Evolutionary conservation across 2,329 filamentous ascomycete species (phyloP).

Genomic region (Alternaria triticina): DNA sequence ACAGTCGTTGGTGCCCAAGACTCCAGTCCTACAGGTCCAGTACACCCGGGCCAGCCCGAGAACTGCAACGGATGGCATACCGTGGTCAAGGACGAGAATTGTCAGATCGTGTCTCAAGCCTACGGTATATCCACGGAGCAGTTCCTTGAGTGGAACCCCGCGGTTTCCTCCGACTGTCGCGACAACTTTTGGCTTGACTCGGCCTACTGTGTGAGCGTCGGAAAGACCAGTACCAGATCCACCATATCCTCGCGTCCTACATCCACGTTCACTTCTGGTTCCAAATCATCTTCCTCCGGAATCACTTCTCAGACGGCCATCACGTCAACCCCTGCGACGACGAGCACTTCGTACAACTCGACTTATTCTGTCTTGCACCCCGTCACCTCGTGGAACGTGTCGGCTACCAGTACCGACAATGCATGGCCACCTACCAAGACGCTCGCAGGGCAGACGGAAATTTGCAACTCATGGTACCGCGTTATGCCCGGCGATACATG

Average conservation of each 20-base stretch:
- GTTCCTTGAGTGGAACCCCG: not conserved
- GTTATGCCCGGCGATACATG: not conserved
- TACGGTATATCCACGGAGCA: not conserved
- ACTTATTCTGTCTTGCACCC: not conserved
- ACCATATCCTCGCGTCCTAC: not conserved
- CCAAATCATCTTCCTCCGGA: not conserved
- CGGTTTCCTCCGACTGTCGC: not conserved
- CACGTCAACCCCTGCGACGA: not conserved
- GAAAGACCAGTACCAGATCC: not conserved
- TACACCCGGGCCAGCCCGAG: not conserved
- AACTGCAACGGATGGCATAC: constrained; percentile 2
- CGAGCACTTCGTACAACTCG: not conserved
- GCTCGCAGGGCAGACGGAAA: not conserved
- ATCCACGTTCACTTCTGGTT: not conserved
- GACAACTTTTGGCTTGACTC: not conserved
- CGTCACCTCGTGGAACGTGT: not conserved
- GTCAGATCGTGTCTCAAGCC: not conserved
- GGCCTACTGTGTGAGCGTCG: not conserved
- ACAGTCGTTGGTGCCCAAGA: not conserved
- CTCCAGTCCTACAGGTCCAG: not conserved
- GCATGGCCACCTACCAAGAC: not conserved
- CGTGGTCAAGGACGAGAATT: not conserved
- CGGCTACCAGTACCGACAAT: not conserved
- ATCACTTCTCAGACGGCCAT: not conserved
- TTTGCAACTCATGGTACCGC: not conserved